Evolutionary conservation across 805 yeast species (phyloP).

Genomic region (Nakazawaea wickerhamii): DNA sequence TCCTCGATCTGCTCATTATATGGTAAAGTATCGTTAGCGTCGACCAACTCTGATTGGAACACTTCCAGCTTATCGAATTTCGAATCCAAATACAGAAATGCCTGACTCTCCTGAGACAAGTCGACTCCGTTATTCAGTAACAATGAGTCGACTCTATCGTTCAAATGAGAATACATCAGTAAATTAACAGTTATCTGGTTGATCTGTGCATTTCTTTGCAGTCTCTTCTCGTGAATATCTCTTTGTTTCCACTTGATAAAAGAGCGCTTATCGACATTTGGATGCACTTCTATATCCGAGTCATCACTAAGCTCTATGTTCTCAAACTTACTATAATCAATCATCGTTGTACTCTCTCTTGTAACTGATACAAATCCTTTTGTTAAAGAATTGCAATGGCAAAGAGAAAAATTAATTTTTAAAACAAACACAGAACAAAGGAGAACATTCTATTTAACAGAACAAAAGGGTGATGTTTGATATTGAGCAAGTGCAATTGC

Average conservation of each 20-base stretch:
- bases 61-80: constrained; percentile 45
- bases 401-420: too few species aligned
- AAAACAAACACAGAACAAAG: not conserved
- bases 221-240: constrained; percentile 91
- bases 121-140: constrained; percentile 31
- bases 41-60: constrained; percentile 11
- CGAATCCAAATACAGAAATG: constrained; percentile 32
- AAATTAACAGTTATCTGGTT: constrained; percentile 68
- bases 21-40: constrained; percentile 40
- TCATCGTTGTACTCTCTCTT: constrained; percentile 18
- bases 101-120: constrained; percentile 2
- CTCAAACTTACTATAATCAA: constrained; percentile 98
- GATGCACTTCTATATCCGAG: constrained; percentile 95
- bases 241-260: constrained; percentile 96
- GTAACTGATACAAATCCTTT: not conserved
- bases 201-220: constrained; percentile 73
- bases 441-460: not conserved
- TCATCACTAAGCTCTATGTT: constrained; percentile 94
- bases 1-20: constrained; percentile 93
- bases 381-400: too few species aligned
- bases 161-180: constrained; percentile 74
- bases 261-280: constrained; percentile 91
- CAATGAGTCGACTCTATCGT: constrained; percentile 66
- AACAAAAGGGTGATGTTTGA: constrained; percentile 3
- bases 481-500: constrained; percentile 13